phyloP scores from a whole-genome alignment of 176 grass and related monocot species.

The Hordeum marinum region DNA sequence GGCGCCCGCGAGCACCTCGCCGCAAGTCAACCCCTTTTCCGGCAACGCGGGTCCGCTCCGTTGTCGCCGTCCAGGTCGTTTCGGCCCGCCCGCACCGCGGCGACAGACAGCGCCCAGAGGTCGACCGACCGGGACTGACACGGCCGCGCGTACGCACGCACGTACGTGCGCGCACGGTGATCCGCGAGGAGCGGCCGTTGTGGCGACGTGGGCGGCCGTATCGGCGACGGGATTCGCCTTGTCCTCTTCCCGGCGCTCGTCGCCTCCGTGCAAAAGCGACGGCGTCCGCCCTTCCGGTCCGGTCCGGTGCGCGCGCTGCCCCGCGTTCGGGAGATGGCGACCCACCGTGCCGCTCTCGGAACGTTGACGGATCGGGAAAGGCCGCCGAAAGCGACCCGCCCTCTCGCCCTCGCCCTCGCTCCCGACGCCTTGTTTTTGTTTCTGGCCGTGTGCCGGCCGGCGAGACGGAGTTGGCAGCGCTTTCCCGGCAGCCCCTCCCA shows the following conservation, averaged over 20 bases:
- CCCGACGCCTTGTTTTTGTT: neutral
- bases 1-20: neutral
- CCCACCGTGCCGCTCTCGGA: conserved; percentile 15
- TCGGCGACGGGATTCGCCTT: conserved; percentile 27
- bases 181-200: neutral
- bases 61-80: conserved; percentile 17
- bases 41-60: conserved; percentile 18
- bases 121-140: neutral
- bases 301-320: neutral
- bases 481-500: neutral
- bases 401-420: neutral
- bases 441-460: neutral
- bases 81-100: neutral
- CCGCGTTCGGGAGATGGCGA: conserved; percentile 19
- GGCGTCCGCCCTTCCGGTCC: neutral
- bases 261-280: neutral
- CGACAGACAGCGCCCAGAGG: neutral
- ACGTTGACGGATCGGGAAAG: neutral
- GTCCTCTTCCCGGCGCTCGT: conserved; percentile 8
- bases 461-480: neutral
- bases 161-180: too few species aligned
- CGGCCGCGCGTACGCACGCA: neutral
- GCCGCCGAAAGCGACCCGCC: neutral
- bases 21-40: conserved; percentile 18
- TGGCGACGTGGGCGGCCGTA: conserved; percentile 32